A percentile compares a stretch with the other conserved stretches of the same genome.
These are phyloP conservation scores for Mycena filopes DNA, from an alignment of 768 basidiomycete genomes.

Conservation along the genomic window DNA sequence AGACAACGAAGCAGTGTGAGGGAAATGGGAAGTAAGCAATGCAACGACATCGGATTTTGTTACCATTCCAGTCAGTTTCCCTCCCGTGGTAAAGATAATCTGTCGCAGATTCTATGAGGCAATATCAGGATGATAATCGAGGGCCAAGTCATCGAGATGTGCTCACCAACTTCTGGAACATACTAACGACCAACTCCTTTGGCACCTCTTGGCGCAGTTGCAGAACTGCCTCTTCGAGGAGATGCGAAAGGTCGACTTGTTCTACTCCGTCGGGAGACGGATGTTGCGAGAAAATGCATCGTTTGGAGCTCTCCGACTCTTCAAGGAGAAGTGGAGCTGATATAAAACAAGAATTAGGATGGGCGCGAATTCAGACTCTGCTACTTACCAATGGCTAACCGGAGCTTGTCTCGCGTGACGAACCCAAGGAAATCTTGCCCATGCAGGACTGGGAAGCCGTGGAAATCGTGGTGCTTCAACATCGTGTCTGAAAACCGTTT, in stretches of 20 bases:
- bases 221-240: constrained; percentile 62
- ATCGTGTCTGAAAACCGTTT: constrained; percentile 46
- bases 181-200: constrained; percentile 74
- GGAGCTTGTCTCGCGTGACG: constrained; percentile 66
- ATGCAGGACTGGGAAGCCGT: constrained; percentile 74
- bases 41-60: constrained; percentile 76
- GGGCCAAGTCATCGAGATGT: neutral
- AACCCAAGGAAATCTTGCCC: constrained; percentile 67
- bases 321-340: constrained; percentile 41
- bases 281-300: constrained; percentile 55
- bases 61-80: constrained; percentile 70
- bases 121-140: neutral
- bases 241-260: constrained; percentile 49
- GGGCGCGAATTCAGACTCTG: neutral
- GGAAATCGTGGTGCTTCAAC: constrained; percentile 57
- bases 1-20: constrained; percentile 58
- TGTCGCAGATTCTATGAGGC: constrained; percentile 70
- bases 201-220: constrained; percentile 77
- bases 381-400: constrained; percentile 47
- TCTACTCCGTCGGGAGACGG: constrained; percentile 40
- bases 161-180: constrained; percentile 78
- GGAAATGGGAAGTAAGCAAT: constrained; percentile 66
- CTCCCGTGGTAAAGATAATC: constrained; percentile 71
- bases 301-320: constrained; percentile 43
- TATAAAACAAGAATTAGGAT: neutral